Percentiles rank a stretch among this genome's conserved stretches.
These are phyloP conservation scores for Astrocystis sublimbata DNA, from an alignment of 495 filamentous ascomycete genomes.

Conservation along the genomic window DNA sequence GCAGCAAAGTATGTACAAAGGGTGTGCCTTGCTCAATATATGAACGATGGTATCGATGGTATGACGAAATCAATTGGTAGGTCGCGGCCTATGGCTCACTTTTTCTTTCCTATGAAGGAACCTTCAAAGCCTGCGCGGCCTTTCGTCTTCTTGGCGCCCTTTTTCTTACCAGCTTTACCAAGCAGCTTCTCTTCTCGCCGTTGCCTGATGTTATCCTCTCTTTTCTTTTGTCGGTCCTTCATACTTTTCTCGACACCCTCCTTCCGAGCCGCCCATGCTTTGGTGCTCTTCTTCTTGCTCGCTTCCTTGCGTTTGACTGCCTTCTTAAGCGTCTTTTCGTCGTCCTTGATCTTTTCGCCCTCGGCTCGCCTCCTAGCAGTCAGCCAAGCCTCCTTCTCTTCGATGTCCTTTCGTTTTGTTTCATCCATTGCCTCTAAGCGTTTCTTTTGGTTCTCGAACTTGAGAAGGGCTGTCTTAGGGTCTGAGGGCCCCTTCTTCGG, in stretches of 20 bases:
- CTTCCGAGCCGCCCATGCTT: slow-evolving; percentile 83
- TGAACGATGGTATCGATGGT: background rate
- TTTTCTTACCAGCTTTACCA: slow-evolving; percentile 64
- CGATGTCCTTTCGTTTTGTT: slow-evolving; percentile 76
- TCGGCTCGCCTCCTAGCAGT: slow-evolving; percentile 86
- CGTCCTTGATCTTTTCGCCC: slow-evolving; percentile 87
- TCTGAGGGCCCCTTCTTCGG: slow-evolving; percentile 80
- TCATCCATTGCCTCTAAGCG: slow-evolving; percentile 69
- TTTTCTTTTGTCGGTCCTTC: slow-evolving; percentile 78
- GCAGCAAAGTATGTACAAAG: slow-evolving; percentile 7
- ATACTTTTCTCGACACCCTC: slow-evolving; percentile 74
- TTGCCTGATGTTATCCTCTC: slow-evolving; percentile 85
- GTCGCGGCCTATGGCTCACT: background rate
- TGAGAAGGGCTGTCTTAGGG: slow-evolving; percentile 67
- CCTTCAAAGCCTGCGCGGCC: slow-evolving; percentile 86
- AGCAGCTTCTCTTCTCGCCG: slow-evolving; percentile 71
- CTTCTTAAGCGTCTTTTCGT: slow-evolving; percentile 88
- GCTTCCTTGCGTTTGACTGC: slow-evolving; percentile 90
- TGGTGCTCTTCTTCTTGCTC: slow-evolving; percentile 83
- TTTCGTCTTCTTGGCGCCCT: slow-evolving; percentile 56
- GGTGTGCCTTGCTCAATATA: background rate
- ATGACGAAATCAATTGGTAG: slow-evolving; percentile 1
- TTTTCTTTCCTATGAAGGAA: slow-evolving; percentile 66
- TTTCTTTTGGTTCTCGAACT: slow-evolving; percentile 71
- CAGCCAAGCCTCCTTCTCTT: slow-evolving; percentile 92